phyloP scores from a whole-genome alignment of 768 basidiomycete species.

The Dioszegia crocea region DNA sequence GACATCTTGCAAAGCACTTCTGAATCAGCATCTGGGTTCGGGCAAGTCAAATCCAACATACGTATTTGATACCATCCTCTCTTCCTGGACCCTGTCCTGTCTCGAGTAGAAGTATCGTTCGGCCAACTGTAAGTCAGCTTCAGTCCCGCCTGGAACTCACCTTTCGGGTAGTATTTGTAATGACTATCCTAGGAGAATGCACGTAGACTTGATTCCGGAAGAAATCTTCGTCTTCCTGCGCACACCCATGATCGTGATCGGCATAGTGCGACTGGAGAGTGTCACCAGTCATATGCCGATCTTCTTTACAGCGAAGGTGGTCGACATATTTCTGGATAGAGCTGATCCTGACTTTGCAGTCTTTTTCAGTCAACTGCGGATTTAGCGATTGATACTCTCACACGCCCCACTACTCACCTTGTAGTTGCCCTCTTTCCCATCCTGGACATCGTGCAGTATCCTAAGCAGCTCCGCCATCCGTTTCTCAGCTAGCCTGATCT shows the following conservation, averaged over 20 bases:
- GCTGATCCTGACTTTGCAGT: not conserved
- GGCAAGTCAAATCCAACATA: slow-evolving; percentile 68
- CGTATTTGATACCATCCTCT: slow-evolving; percentile 67
- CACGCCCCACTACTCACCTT: not conserved
- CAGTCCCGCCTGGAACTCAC: slow-evolving; percentile 53
- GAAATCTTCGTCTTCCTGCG: slow-evolving; percentile 53
- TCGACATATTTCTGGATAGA: slow-evolving; percentile 14
- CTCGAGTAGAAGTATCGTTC: slow-evolving; percentile 84
- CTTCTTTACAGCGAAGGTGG: slow-evolving; percentile 8
- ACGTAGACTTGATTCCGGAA: slow-evolving; percentile 64
- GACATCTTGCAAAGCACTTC: slow-evolving; percentile 59
- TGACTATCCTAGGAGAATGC: slow-evolving; percentile 74
- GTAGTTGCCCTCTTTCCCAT: not conserved
- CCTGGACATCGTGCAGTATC: not conserved
- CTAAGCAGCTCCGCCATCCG: slow-evolving; percentile 57
- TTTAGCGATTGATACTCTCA: not conserved
- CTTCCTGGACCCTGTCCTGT: slow-evolving; percentile 60
- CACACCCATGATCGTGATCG: not conserved
- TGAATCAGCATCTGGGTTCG: not conserved
- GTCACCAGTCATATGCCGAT: slow-evolving; percentile 18
- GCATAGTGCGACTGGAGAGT: slow-evolving; percentile 14
- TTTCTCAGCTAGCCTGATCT: slow-evolving; percentile 59
- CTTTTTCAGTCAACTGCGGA: not conserved
- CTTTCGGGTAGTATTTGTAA: slow-evolving; percentile 73
- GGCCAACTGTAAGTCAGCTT: slow-evolving; percentile 60